phyloP scores from a whole-genome alignment of 2,329 filamentous ascomycete species.

The Cladophialophora carrionii region DNA sequence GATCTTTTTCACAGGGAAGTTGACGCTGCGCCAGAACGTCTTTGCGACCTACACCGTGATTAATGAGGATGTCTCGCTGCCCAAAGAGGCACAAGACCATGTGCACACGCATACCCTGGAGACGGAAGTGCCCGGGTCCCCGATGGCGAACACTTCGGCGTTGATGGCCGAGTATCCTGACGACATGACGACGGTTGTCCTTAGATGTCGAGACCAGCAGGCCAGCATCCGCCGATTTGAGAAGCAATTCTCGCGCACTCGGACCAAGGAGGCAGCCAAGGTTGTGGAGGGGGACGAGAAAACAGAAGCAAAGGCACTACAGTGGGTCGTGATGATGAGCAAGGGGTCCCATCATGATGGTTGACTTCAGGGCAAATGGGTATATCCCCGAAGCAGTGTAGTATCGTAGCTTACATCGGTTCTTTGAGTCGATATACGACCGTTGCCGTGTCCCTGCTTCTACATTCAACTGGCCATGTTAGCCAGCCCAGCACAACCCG shows the following conservation, averaged over 20 bases:
- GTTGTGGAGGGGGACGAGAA: neutral
- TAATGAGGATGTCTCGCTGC: neutral
- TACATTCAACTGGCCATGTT: no score
- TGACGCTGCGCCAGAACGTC: neutral
- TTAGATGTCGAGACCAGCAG: neutral
- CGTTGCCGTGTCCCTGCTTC: neutral
- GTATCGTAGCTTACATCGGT: neutral
- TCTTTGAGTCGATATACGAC: neutral
- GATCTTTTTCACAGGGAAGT: neutral
- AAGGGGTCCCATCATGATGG: neutral
- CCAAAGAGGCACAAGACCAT: neutral
- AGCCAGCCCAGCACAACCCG: neutral
- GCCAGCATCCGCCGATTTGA: neutral
- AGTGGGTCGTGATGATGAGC: neutral
- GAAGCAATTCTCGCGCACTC: neutral
- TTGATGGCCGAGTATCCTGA: neutral
- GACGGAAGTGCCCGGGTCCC: neutral
- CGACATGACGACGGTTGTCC: neutral
- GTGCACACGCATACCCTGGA: neutral
- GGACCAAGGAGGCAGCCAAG: neutral
- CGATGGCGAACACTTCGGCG: neutral
- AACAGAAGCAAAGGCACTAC: neutral
- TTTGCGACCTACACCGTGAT: neutral
- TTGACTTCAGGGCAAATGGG: neutral
- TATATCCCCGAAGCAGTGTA: neutral